Evolutionary conservation across 1,284 basidiomycete genomes (phyloP), one percentile per base, ranked within the genome.

Genomic region (Spongiforma sp.): DNA sequence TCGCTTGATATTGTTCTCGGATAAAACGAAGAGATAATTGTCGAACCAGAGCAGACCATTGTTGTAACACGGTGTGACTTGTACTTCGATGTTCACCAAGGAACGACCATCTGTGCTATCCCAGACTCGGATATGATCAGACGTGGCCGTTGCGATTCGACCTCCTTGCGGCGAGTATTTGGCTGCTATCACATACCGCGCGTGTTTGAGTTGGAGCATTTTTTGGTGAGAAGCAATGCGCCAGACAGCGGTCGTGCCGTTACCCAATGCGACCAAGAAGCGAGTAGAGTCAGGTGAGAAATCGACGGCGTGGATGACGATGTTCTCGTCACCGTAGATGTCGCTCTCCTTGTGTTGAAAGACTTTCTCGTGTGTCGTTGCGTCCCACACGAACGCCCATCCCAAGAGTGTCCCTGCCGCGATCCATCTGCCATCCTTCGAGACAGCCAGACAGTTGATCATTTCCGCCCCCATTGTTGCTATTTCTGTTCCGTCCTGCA

Each of bases 131-230:
- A 63, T 3, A 1, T 5, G n/a, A 17, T 65, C 21, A 0, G 7
- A 1, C 14, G 33, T 48, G 24, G 57, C 36, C 11, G 56, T 66
- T 6, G 58, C 64, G n/a, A 65, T 43, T 33, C 17, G 36, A 24
- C 65, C 30, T 8, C 64, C 64, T 21, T 24, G 19, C 4, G 57
- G 41, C 4, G 63, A 64, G 50, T 61, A 65, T 24, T 65, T 64
- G 1, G 33, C 33, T 5, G 32, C 53, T 26, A 36, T 36, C 32
- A 61, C 21, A 10, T 48, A n/a, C 15, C 28, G 24, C 26, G 15
- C 12, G 5, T 4, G n/a, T 12, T 52, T 15, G 10, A 52, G 30
- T 32, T 26, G 30, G 3, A 0, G 26, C 11, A 52, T 0, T 26
- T 5, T 28, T 48, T 32, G 9, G 15, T 32, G 9, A 8, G 33